Percentiles rank a stretch among this genome's conserved stretches.
Conservation (phyloP, 805 yeast genomes). For the Candida cerambycidarum region DNA sequence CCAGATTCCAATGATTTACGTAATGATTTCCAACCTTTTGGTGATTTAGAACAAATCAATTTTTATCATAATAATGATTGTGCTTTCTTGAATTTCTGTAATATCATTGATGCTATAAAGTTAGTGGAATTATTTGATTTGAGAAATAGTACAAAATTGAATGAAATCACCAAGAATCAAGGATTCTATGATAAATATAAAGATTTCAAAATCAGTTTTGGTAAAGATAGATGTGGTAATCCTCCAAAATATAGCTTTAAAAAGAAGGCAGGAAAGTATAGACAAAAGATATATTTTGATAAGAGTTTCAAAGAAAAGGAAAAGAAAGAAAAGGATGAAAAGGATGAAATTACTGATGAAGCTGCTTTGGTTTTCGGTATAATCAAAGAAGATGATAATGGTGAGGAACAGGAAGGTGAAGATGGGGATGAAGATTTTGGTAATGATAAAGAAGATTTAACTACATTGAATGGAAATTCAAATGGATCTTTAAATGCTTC, state of each 20-base stretch:
- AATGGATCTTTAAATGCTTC: too few species aligned
- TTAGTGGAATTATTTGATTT: conserved; percentile 59
- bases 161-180: conserved; percentile 31
- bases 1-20: conserved; percentile 51
- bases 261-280: conserved; percentile 33
- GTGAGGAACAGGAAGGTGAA: conserved; percentile 4
- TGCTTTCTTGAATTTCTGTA: conserved; percentile 71
- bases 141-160: conserved; percentile 28
- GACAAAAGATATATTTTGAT: conserved; percentile 26
- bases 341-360: conserved; percentile 32
- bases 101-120: conserved; percentile 61
- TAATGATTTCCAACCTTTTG: conserved; percentile 60
- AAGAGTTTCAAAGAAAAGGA: conserved; percentile 4
- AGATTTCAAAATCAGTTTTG: conserved; percentile 62
- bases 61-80: conserved; percentile 67
- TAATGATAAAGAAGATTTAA: too few species aligned
- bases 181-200: conserved; percentile 44
- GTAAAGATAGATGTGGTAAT: conserved; percentile 80
- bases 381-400: conserved; percentile 17
- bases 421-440: conserved; percentile 1
- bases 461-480: not conserved
- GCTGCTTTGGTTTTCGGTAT: conserved; percentile 48
- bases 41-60: conserved; percentile 75
- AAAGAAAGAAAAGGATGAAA: conserved; percentile 25
- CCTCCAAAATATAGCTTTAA: conserved; percentile 55